Evolutionary conservation across 768 basidiomycete species (phyloP), one percentile per base, ranked within the genome.

Genomic region (Podaxis sp.): DNA sequence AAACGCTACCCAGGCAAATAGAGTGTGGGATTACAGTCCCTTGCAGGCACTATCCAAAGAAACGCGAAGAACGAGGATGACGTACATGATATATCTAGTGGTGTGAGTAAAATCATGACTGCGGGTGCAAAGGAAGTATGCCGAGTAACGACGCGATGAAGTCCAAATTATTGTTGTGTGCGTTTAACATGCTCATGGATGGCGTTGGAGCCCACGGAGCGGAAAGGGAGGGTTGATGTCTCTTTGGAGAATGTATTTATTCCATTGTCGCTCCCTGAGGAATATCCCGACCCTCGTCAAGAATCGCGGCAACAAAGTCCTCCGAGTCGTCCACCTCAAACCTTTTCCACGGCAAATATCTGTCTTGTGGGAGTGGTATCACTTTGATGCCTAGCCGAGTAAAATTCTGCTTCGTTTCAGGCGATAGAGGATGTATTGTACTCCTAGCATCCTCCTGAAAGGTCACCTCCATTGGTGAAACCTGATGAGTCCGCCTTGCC

Each of bases 271-370:
- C 13, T 13, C 38, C 6, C 2, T 52, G 38, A n/a, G 52, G 26
- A 9, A 49, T 52, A 24, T 62, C 61, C 61, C 44, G 40, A 3
- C 44, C 15, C 46, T 62, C 61, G 13, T 36, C 36, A 13, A 62
- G 33, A 24, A 62, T 62, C 13, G 61, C 61, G 1, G 53, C 52
- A 11, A 62, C 61, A 19, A 62, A 42, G 13, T 54, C 61, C 17
- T 62, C 61, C n/a, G 61, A 62, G n/a, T 62, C 61, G 28, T 62
- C 61, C 7, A 38, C 40, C 26, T 48, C 53, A 8, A 48, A 62
- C 30, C 19, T 54, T 17, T 33, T 24, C 61, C 61, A 62, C 19
- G 39, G 33, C 42, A 22, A 6, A 48, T 38, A 17, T 13, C 7
- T 13, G 15, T 15, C 17, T 4, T 12, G 19, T 13, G 19, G 44